Evolutionary conservation across 805 yeast species (phyloP), one percentile per base, ranked within the genome.

Genomic region (Candida ovalis): DNA sequence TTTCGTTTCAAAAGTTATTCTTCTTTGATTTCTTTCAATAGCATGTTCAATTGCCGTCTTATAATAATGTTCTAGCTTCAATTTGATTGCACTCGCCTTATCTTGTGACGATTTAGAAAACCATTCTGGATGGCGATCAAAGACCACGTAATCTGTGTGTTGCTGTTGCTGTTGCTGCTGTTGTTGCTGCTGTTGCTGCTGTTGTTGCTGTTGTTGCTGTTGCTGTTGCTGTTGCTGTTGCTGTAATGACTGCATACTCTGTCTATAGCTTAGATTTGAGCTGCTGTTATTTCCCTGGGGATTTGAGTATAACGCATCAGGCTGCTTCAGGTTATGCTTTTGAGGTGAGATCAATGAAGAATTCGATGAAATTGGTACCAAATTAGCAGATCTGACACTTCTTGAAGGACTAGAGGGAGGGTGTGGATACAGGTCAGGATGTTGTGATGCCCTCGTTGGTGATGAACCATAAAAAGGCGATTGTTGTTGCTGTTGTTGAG

Each of bases 11-110:
- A 90, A 75, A 57, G 86, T 89, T 36, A 90, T 79, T 37, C 97
- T 77, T 68, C 98, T 81, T 67, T 91, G 97, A 64, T 92, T 94
- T 55, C 99, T 76, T 67, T 94, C 99, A 52, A 94, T 90, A 0
- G 99, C 98, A 64, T 90, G 95, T 46, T 81, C 79, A 25, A 91
- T 95, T 17, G 91, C 82, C 64, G 87, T 81, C 54, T 88, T 88
- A 68, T 89, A 90, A 63, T 81, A 88, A 61, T 88, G 88, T 63
- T 90, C 96, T 43, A 90, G 71, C 55, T 84, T 83, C 51, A 90
- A 73, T 66, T 88, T 89, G 40, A 88, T 82, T 2, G 92, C 88
- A 0, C 95, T 82, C 0, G 96, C 89, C 57, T 81, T 82, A 58
- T 90, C 96, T 58, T 86, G 95, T 0, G 94, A 76, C 6, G 75